These are phyloP conservation scores for Metschnikowia cerradonensis DNA, from an alignment of 805 yeast genomes.

Conservation along the genomic window DNA sequence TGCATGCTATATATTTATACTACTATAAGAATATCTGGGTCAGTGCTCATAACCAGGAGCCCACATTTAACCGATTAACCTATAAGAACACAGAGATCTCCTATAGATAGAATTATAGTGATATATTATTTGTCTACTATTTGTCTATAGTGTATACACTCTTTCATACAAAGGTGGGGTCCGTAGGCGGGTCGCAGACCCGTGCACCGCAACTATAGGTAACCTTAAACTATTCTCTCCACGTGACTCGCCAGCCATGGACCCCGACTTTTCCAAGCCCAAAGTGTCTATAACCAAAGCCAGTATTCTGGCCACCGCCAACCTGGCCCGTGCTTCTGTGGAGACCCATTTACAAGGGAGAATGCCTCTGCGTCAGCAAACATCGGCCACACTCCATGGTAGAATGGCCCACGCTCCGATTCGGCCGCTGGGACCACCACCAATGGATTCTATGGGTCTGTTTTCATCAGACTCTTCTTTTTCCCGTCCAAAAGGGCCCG, in stretches of 20 bases:
- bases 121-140: too few species aligned
- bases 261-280: background rate
- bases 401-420: background rate
- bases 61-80: too few species aligned
- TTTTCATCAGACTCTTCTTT: background rate
- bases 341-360: slow-evolving; percentile 45
- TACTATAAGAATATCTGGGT: too few species aligned
- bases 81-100: too few species aligned
- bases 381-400: slow-evolving; percentile 10
- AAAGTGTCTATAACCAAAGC: background rate
- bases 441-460: background rate
- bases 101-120: too few species aligned
- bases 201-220: background rate
- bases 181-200: background rate
- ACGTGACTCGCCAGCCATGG: background rate
- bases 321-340: slow-evolving; percentile 21
- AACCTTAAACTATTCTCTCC: background rate
- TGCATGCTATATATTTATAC: too few species aligned
- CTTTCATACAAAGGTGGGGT: too few species aligned
- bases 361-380: slow-evolving; percentile 13
- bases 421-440: background rate
- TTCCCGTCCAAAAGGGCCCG: background rate
- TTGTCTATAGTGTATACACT: too few species aligned
- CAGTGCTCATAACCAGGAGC: too few species aligned
- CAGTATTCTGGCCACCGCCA: slow-evolving; percentile 14